These are phyloP conservation scores for Scutellaria minor DNA, from an alignment of 257 asterid species.

Conservation along the genomic window DNA sequence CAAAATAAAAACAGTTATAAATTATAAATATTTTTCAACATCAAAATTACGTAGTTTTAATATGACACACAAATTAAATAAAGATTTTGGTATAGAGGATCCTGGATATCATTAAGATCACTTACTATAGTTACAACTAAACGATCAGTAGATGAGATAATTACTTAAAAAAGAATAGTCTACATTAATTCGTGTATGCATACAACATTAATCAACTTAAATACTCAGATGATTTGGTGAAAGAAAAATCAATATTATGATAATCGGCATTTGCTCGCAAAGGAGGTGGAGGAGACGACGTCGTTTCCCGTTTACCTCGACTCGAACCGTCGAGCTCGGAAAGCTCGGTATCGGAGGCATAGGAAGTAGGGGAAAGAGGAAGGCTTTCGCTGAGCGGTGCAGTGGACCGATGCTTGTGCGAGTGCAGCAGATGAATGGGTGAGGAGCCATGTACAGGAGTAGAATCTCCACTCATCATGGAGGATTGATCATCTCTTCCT, in stretches of 20 bases:
- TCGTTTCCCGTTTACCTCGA: conserved; percentile 7
- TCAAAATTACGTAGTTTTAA: too few species aligned
- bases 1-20: too few species aligned
- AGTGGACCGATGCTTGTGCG: conserved; percentile 40
- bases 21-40: too few species aligned
- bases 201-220: too few species aligned
- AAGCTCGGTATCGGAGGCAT: conserved; percentile 51
- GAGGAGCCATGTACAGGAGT: conserved; percentile 48
- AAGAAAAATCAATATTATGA: conserved; percentile 45
- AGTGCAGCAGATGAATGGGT: conserved; percentile 63
- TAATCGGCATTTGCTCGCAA: conserved; percentile 20
- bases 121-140: too few species aligned
- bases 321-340: conserved; percentile 44
- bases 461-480: conserved; percentile 40
- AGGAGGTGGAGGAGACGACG: background rate
- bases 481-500: conserved; percentile 23
- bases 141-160: background rate
- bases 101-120: too few species aligned
- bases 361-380: conserved; percentile 41
- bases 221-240: conserved; percentile 29
- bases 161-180: background rate
- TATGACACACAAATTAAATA: too few species aligned
- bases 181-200: too few species aligned
- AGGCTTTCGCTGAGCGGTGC: conserved; percentile 40
- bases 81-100: too few species aligned